These are phyloP conservation scores for Fusarium verrucosum DNA, from an alignment of 2,329 filamentous ascomycete species.

Conservation along the genomic window DNA sequence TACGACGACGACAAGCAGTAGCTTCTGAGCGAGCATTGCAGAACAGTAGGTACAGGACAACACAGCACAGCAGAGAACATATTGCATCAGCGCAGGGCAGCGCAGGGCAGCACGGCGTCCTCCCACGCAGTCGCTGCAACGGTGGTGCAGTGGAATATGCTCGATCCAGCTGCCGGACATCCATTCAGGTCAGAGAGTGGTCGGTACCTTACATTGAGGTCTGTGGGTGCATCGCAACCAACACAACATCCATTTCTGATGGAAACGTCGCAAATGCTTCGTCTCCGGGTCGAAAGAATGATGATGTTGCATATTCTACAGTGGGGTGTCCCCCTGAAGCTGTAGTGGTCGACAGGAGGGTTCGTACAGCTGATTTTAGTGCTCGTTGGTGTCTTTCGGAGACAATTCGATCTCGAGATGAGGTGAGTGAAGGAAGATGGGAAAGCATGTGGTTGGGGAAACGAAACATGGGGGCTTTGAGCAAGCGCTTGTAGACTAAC, in stretches of 20 bases:
- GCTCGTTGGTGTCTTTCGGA: neutral
- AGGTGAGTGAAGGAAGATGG: constrained; percentile 29
- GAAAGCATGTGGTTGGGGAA: constrained; percentile 49
- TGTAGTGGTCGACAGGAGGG: constrained; percentile 1
- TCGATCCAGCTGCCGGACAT: constrained; percentile 27
- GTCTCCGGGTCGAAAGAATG: constrained; percentile 7
- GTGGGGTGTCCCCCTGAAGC: constrained; percentile 6
- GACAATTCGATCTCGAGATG: constrained; percentile 18
- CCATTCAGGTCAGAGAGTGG: constrained; percentile 20
- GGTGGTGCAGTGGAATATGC: constrained; percentile 27
- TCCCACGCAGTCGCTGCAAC: constrained; percentile 28
- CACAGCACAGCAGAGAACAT: constrained; percentile 36
- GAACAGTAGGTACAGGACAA: no score
- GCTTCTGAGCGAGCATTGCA: constrained; percentile 31
- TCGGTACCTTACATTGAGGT: constrained; percentile 42
- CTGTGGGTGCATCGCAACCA: constrained; percentile 24
- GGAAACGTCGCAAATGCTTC: constrained; percentile 29
- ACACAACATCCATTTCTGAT: constrained; percentile 26
- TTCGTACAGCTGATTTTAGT: neutral
- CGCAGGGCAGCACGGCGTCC: constrained; percentile 10
- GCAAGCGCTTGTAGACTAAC: constrained; percentile 26
- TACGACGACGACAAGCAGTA: constrained; percentile 34
- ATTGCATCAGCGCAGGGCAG: constrained; percentile 26
- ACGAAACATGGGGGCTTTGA: constrained; percentile 36
- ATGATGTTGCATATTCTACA: constrained; percentile 14